phyloP scores from a whole-genome alignment of 371 early-diverging fungal genomes.

The Mucor piriformis region DNA sequence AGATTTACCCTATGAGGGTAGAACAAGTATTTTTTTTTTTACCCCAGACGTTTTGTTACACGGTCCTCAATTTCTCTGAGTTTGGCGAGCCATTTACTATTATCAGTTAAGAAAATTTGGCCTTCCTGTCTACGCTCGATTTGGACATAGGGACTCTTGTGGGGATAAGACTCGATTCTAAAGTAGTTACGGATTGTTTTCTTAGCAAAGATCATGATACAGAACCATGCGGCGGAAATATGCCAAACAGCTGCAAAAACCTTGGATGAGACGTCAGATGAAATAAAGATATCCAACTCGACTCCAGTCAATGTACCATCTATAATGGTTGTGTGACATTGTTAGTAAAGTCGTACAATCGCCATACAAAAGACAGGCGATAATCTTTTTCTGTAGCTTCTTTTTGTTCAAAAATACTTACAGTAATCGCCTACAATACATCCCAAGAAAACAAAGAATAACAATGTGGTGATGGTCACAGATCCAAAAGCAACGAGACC shows the following conservation, averaged over 20 bases:
- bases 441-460: conserved; percentile 69
- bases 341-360: conserved; percentile 10
- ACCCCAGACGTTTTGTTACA: conserved; percentile 18
- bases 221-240: conserved; percentile 64
- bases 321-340: conserved; percentile 11
- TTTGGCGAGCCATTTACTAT: conserved; percentile 36
- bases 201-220: conserved; percentile 44
- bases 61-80: conserved; percentile 32
- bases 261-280: conserved; percentile 57
- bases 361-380: not conserved
- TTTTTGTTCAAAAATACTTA: conserved; percentile 30
- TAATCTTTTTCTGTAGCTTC: not conserved
- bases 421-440: conserved; percentile 76
- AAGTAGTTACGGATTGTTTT: conserved; percentile 62
- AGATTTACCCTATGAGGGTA: not conserved
- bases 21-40: conserved; percentile 3
- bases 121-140: conserved; percentile 61
- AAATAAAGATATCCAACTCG: conserved; percentile 46
- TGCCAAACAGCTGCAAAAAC: conserved; percentile 73
- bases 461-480: conserved; percentile 55
- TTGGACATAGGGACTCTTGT: conserved; percentile 58
- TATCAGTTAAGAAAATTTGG: conserved; percentile 57
- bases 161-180: conserved; percentile 52
- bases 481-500: conserved; percentile 59
- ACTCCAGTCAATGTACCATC: conserved; percentile 47